Evolutionary conservation across 2,329 filamentous ascomycete species (phyloP).

Genomic region (Pseudogymnoascus sp.): DNA sequence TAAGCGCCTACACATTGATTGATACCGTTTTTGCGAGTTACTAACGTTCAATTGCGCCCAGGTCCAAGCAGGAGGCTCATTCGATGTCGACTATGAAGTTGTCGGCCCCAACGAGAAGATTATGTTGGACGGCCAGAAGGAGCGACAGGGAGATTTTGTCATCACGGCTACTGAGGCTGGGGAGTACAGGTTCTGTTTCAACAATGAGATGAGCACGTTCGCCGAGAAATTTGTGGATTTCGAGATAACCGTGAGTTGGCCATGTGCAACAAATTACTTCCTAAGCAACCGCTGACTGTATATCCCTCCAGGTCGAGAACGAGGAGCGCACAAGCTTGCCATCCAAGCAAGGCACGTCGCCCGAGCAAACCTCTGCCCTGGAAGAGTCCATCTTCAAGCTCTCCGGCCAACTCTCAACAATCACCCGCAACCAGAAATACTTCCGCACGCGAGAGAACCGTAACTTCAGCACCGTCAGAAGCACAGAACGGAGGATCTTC

Average conservation of each 20-base stretch:
- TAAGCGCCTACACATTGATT: slow-evolving; percentile 39
- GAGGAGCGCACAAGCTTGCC: slow-evolving; percentile 76
- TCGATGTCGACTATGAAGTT: slow-evolving; percentile 92
- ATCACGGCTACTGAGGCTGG: slow-evolving; percentile 85
- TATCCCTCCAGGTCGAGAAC: slow-evolving; percentile 68
- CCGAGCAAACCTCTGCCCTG: slow-evolving; percentile 80
- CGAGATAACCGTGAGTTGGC: slow-evolving; percentile 72
- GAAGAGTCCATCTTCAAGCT: slow-evolving; percentile 96
- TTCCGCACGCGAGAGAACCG: slow-evolving; percentile 98
- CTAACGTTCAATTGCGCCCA: slow-evolving; percentile 31
- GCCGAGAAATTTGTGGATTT: slow-evolving; percentile 97
- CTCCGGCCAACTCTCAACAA: slow-evolving; percentile 84
- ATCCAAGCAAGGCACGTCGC: slow-evolving; percentile 77
- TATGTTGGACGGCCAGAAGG: slow-evolving; percentile 81
- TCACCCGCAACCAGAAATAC: slow-evolving; percentile 97
- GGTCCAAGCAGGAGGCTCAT: slow-evolving; percentile 97
- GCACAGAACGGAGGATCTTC: slow-evolving; percentile 91
- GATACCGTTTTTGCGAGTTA: neutral
- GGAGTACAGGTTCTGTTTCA: slow-evolving; percentile 96
- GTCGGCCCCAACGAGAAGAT: slow-evolving; percentile 72
- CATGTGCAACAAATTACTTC: neutral
- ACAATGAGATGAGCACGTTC: slow-evolving; percentile 97
- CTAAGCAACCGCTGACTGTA: neutral
- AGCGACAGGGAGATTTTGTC: slow-evolving; percentile 93
- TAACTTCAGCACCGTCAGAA: slow-evolving; percentile 96